Base-by-base conservation (phyloP, 2,329 filamentous ascomycete genomes). In the Lachnum nothofagi region DNA sequence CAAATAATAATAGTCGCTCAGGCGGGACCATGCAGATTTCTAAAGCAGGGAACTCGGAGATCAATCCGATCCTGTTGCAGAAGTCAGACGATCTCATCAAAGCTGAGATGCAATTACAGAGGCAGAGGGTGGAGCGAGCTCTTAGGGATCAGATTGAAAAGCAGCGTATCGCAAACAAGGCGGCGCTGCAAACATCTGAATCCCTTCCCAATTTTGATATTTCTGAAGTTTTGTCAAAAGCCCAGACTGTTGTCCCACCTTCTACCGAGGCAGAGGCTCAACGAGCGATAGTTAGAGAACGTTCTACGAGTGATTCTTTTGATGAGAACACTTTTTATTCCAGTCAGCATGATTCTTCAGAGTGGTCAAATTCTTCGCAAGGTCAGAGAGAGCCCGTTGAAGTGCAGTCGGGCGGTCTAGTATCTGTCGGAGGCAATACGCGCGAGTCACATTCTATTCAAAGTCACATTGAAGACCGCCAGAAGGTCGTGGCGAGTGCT, bases 301-400 rank as follows among this genome's bases (percentile, higher is more conserved):
- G 74, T 63, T 81, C 82, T 67, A 77, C 79, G 64, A 86, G 77
- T 77, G 88, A 91, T 68, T 93, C 88, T 29, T 88, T 90, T 71
- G 90, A 96, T 70, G 86, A 94, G 67, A 90, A 94, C 65, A 93
- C 90, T 34, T 95, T 95, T 69, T 96, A 97, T 74, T 96, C 91
- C 58, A 96, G 91, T 70, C 88, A 86, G 72, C 85, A 91, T 73
- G 87, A 91, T 67, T 95, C 90, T 56, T 79, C 80, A 52, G 75
- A 80, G 48, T 76, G 74, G 24, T 72, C 70, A 42, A 69, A 72
- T 51, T 71, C 72, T 33, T 56, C 60, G 34, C 51, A 55, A 42
- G 54, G 49, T 43, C 57, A 55, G 44, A 61, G 57, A 56, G 60
- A 57, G 34, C 42, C 51, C 44, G 49, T 42, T 52, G 56, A 60